Percentiles rank a stretch among this genome's conserved stretches.
These are phyloP conservation scores for Davidsoniella eucalypti DNA, from an alignment of 2,329 filamentous ascomycete genomes.

Conservation along the genomic window DNA sequence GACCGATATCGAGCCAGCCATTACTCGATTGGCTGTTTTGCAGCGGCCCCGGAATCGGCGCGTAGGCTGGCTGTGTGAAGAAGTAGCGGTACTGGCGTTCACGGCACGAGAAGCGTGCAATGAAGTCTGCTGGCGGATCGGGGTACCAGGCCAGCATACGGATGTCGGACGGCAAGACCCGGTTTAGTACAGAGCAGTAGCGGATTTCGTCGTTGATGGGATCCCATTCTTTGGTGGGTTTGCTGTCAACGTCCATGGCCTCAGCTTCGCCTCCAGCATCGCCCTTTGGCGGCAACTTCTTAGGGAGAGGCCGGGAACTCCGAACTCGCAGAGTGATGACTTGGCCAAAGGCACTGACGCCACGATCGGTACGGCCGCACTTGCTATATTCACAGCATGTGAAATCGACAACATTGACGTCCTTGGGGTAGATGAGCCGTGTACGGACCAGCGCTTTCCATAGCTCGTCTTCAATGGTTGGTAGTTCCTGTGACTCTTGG, in stretches of 20 bases:
- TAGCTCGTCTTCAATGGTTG: conserved; percentile 82
- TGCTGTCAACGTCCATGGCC: conserved; percentile 11
- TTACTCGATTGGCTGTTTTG: conserved; percentile 15
- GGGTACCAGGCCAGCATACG: conserved; percentile 88
- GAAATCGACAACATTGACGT: conserved; percentile 53
- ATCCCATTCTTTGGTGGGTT: conserved; percentile 33
- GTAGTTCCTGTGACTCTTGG: conserved; percentile 51
- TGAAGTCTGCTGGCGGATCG: conserved; percentile 60
- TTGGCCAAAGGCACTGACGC: conserved; percentile 93
- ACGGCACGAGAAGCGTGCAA: conserved; percentile 80
- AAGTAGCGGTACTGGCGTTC: conserved; percentile 92
- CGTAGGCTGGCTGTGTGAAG: conserved; percentile 85
- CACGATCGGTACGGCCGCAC: conserved; percentile 81
- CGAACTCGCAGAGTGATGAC: conserved; percentile 72
- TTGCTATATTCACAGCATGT: conserved; percentile 83
- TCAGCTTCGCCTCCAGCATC: conserved; percentile 14
- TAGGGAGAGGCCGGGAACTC: conserved; percentile 50
- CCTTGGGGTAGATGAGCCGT: conserved; percentile 60
- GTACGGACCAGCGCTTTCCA: conserved; percentile 81
- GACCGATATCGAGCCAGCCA: conserved; percentile 74
- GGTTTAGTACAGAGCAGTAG: conserved; percentile 73
- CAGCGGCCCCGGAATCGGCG: conserved; percentile 29
- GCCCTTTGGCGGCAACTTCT: conserved; percentile 17
- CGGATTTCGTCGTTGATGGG: conserved; percentile 65
- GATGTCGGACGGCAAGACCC: conserved; percentile 77